Evolutionary conservation across 1,284 basidiomycete species (phyloP), one percentile per base, ranked within the genome.

Genomic region (Puccinia polysora): DNA sequence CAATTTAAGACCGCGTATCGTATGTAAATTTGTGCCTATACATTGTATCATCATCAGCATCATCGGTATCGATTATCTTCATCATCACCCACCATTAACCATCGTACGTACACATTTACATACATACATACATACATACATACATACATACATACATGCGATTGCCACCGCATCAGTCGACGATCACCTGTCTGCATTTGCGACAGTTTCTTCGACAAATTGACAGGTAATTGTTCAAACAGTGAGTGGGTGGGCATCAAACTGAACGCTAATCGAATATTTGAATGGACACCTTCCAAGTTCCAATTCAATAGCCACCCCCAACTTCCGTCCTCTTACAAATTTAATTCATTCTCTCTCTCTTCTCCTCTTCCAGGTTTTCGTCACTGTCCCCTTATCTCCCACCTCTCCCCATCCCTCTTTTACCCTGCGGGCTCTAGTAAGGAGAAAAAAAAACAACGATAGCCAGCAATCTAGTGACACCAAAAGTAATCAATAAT

Each of bases 301-400:
- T 62, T 47, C 38, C 60, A 63, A 63, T 63, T 63, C 45, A 63
- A 45, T 63, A 63, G 60, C 32, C 60, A 34, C 60, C 15, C 45
- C 45, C 43, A 63, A 63, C 60, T 50, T 63, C 60, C 60, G 28
- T 47, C 60, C 60, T 63, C 60, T 63, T 63, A 63, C 60, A 49
- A 63, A 63, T 63, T 63, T 63, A 63, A 63, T 63, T 63, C 60
- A 50, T 36, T 63, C 40, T 25, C 60, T 47, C 43, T 49, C 60
- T 63, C 60, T 63, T 32, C 60, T 63, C 60, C 36, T 63, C 60
- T 63, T n/a, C 45, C 60, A 43, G 60, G 45, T 50, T 63, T 63
- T 32, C 36, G 58, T 60, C 58, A 38, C 58, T 60, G 23, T 20
- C 58, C 40, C 60, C 47, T 45, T 63, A 63, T 63, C 60, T 63